These are phyloP conservation scores for Colletotrichum lini DNA, from an alignment of 2,329 filamentous ascomycete species.

Conservation along the genomic window DNA sequence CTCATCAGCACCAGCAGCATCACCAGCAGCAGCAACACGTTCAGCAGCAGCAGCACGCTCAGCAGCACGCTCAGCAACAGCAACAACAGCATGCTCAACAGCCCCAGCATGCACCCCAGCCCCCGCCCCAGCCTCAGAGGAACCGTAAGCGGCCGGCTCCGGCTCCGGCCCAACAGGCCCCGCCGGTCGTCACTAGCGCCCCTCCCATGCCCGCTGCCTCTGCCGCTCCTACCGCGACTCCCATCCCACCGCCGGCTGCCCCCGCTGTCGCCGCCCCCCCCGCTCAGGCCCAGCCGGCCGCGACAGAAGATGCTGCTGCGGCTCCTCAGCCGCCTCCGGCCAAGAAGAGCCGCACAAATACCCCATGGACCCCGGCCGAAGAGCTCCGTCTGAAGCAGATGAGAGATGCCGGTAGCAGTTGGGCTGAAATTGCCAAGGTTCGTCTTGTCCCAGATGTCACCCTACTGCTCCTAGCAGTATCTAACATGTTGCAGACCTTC, in stretches of 20 bases:
- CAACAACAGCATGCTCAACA: constrained; percentile 48
- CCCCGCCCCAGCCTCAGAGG: constrained; percentile 52
- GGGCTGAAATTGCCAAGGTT: constrained; percentile 99
- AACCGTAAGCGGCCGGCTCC: constrained; percentile 50
- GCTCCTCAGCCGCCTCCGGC: constrained; percentile 66
- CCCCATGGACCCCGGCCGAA: constrained; percentile 96
- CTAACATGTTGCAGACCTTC: constrained; percentile 76
- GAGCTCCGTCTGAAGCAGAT: constrained; percentile 94
- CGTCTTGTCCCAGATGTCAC: constrained; percentile 43
- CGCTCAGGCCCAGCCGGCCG: constrained; percentile 49
- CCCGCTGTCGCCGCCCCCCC: constrained; percentile 50
- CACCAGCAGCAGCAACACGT: constrained; percentile 50
- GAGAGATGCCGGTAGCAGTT: constrained; percentile 92
- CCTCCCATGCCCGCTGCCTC: constrained; percentile 49
- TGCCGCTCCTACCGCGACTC: constrained; percentile 51
- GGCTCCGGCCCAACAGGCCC: constrained; percentile 54
- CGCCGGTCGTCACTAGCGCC: constrained; percentile 49
- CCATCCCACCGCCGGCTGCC: constrained; percentile 53
- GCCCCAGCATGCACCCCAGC: constrained; percentile 49
- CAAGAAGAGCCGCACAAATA: constrained; percentile 98
- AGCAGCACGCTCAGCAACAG: constrained; percentile 49
- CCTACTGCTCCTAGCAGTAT: background rate
- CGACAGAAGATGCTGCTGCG: constrained; percentile 51
- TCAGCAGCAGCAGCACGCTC: constrained; percentile 49
- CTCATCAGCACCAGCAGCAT: constrained; percentile 50